A percentile compares a stretch with the other conserved stretches of the same genome.
Evolutionary conservation across 2,329 filamentous ascomycete genomes (phyloP).

Genomic region (Rhytidhysteron rufulum): DNA sequence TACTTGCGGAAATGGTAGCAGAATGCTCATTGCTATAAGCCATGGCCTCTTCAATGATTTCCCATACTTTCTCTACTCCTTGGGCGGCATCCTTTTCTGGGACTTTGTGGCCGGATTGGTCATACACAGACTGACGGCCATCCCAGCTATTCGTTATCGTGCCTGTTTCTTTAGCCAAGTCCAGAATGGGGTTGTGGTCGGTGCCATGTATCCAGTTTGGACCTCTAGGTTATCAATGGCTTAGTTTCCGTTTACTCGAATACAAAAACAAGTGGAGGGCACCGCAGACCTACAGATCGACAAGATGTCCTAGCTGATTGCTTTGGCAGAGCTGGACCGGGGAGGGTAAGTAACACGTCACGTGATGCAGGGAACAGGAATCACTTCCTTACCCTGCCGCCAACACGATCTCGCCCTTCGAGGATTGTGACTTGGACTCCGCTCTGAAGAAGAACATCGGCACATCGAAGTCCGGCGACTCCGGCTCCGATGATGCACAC

Average conservation of each 20-base stretch:
- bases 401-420: conserved; percentile 64
- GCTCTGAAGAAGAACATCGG: conserved; percentile 61
- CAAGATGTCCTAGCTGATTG: conserved; percentile 44
- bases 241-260: no score
- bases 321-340: conserved; percentile 46
- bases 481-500: conserved; percentile 69
- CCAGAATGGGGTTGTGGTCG: conserved; percentile 64
- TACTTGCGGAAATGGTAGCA: conserved; percentile 48
- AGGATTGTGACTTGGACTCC: conserved; percentile 66
- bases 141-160: conserved; percentile 54
- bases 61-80: conserved; percentile 58
- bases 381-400: conserved; percentile 55
- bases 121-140: conserved; percentile 52
- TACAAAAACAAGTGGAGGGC: background rate
- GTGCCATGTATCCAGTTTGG: conserved; percentile 82
- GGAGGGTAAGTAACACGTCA: conserved; percentile 9
- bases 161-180: conserved; percentile 60
- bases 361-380: conserved; percentile 14
- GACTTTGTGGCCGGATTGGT: conserved; percentile 54
- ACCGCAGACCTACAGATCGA: conserved; percentile 52
- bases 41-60: conserved; percentile 65
- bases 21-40: conserved; percentile 58
- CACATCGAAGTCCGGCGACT: conserved; percentile 66
- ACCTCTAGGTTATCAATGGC: conserved; percentile 50
- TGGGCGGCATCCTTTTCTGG: conserved; percentile 35